These are phyloP conservation scores for Raphanus hybrid DNA, from an alignment of 441 rosid species.

Conservation along the genomic window DNA sequence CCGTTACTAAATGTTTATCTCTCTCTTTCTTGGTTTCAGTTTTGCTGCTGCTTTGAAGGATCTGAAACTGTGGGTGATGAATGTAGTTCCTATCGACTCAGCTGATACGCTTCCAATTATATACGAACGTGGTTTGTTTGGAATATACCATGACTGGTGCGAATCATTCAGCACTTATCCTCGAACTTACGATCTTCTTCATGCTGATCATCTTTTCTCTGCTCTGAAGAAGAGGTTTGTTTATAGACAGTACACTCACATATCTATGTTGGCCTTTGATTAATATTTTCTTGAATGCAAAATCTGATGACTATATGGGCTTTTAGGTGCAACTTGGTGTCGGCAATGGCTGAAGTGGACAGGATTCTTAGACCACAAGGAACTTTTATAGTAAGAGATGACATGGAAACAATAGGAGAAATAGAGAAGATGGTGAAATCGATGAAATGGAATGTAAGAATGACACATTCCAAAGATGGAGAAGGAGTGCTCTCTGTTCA, in stretches of 20 bases:
- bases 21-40: constrained; percentile 39
- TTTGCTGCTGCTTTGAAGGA: constrained; percentile 66
- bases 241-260: too few relatives aligned
- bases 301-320: too few relatives aligned
- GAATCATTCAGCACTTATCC: constrained; percentile 67
- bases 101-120: constrained; percentile 50
- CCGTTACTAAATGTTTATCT: constrained; percentile 18
- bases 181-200: constrained; percentile 20
- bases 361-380: constrained; percentile 63
- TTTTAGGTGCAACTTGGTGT: constrained; percentile 22
- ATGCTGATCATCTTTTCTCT: too few relatives aligned
- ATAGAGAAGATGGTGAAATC: constrained; percentile 55
- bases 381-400: constrained; percentile 52
- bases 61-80: constrained; percentile 64
- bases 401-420: constrained; percentile 47
- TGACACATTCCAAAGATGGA: constrained; percentile 45
- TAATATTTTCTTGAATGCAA: too few relatives aligned
- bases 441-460: constrained; percentile 53
- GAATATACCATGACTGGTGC: constrained; percentile 55
- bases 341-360: constrained; percentile 61
- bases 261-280: too few relatives aligned
- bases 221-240: too few relatives aligned
- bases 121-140: constrained; percentile 49
- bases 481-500: constrained; percentile 51
- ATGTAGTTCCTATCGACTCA: constrained; percentile 49